Percentiles rank a stretch among this genome's conserved stretches.
These are phyloP conservation scores for Colletotrichum camelliae DNA, from an alignment of 2,329 filamentous ascomycete species.

Conservation along the genomic window DNA sequence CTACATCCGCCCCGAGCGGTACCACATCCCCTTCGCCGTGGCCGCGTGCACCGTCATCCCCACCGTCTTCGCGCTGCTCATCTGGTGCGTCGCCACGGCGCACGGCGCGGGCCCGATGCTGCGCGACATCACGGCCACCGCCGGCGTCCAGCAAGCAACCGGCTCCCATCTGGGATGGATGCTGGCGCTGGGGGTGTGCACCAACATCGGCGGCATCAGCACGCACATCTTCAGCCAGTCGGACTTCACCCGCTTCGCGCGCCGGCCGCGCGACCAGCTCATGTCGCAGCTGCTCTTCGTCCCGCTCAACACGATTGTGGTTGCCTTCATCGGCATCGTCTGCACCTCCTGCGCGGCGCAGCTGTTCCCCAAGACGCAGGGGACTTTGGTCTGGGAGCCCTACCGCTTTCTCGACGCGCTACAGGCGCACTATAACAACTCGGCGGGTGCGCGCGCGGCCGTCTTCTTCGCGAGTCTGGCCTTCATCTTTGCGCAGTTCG, in stretches of 20 bases:
- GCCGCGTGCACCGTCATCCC: conserved; percentile 28
- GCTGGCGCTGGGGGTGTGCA: conserved; percentile 30
- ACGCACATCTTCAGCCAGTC: conserved; percentile 33
- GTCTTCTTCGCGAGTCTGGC: conserved; percentile 26
- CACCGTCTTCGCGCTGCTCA: conserved; percentile 32
- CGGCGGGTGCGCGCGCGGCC: conserved; percentile 15
- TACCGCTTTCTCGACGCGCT: conserved; percentile 30
- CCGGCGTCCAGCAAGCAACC: conserved; percentile 25
- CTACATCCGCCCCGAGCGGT: conserved; percentile 29
- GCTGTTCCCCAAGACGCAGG: conserved; percentile 27
- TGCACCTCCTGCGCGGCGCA: conserved; percentile 33
- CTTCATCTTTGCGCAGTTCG: conserved; percentile 25
- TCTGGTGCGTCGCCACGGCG: conserved; percentile 33
- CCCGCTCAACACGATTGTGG: conserved; percentile 28
- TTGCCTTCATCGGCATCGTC: conserved; percentile 32
- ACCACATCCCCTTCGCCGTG: conserved; percentile 28
- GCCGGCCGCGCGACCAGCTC: conserved; percentile 31
- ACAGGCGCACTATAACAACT: conserved; percentile 17
- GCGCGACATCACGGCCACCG: conserved; percentile 23
- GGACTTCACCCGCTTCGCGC: conserved; percentile 35
- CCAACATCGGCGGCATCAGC: conserved; percentile 33
- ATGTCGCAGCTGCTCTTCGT: conserved; percentile 31
- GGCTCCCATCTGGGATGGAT: conserved; percentile 28
- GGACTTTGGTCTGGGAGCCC: conserved; percentile 31
- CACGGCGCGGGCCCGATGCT: conserved; percentile 28